phyloP scores from a whole-genome alignment of 164 flowering plant species.

The Protea cynaroides region DNA sequence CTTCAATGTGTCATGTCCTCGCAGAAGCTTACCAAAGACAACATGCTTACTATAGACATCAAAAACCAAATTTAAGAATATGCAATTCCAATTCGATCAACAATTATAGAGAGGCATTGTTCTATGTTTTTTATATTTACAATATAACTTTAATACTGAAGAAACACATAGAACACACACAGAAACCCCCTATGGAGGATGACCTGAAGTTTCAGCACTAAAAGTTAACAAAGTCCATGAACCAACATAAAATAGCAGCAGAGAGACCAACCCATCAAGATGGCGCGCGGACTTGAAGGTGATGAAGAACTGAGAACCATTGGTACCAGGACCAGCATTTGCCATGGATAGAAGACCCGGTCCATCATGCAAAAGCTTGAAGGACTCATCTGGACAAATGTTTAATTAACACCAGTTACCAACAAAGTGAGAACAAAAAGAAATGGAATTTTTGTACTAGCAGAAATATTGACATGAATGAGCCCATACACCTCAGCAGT shows the following conservation, averaged over 20 bases:
- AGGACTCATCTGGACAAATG: slow-evolving; percentile 61
- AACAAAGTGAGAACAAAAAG: background rate
- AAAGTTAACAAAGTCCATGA: background rate
- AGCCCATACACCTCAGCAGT: too few species aligned
- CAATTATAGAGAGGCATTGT: too few species aligned
- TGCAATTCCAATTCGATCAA: too few species aligned
- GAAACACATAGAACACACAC: background rate
- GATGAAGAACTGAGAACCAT: slow-evolving; percentile 80
- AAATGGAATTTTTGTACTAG: background rate
- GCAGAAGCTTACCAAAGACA: slow-evolving; percentile 87
- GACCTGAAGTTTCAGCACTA: background rate
- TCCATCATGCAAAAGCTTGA: slow-evolving; percentile 68
- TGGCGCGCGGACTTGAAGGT: slow-evolving; percentile 70
- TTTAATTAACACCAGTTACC: slow-evolving; percentile 1
- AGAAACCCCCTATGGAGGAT: background rate
- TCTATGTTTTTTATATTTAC: too few species aligned
- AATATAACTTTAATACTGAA: too few species aligned
- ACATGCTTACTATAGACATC: slow-evolving; percentile 56
- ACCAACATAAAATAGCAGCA: background rate
- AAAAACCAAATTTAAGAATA: slow-evolving; percentile 3
- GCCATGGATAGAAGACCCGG: slow-evolving; percentile 90
- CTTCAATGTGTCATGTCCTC: slow-evolving; percentile 63
- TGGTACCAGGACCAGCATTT: slow-evolving; percentile 60
- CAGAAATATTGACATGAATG: too few species aligned
- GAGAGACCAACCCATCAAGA: slow-evolving; percentile 72